A percentile compares a stretch with the other conserved stretches of the same genome.
Conservation (phyloP, 352 stramenopile genomes). For the Pythium vanterpoolii region DNA sequence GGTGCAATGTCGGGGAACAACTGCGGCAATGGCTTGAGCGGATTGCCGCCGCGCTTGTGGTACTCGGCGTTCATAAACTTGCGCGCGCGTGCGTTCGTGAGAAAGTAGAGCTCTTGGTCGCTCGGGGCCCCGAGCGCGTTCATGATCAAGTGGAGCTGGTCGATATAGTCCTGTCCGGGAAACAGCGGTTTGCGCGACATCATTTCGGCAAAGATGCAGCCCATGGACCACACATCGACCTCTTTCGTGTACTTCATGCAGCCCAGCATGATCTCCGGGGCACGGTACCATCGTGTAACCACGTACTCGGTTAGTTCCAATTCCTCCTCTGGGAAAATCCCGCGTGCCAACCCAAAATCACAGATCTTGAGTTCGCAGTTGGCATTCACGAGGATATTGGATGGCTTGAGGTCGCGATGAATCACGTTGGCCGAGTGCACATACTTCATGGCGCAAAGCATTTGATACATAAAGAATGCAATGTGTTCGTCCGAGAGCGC, state of each 20-base stretch:
- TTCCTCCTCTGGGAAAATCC: conserved; percentile 76
- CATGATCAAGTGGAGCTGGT: conserved; percentile 97
- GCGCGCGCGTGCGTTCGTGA: conserved; percentile 89
- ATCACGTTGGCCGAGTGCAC: conserved; percentile 94
- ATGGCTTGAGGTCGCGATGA: conserved; percentile 96
- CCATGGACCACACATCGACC: conserved; percentile 95
- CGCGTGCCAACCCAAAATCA: conserved; percentile 89
- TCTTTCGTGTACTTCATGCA: conserved; percentile 87
- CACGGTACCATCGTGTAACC: conserved; percentile 71
- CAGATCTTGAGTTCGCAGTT: conserved; percentile 93
- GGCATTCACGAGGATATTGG: conserved; percentile 96
- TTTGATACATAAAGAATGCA: conserved; percentile 90
- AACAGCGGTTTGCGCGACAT: conserved; percentile 97
- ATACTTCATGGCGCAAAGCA: conserved; percentile 90
- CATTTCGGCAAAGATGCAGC: conserved; percentile 99
- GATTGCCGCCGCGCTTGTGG: conserved; percentile 60
- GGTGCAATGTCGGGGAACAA: conserved; percentile 70
- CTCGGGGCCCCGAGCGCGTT: conserved; percentile 94
- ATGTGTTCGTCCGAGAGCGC: conserved; percentile 84
- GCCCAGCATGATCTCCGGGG: conserved; percentile 74
- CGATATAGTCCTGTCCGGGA: conserved; percentile 92
- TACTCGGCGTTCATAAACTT: conserved; percentile 86
- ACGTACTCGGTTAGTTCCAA: conserved; percentile 79
- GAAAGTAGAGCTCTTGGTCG: conserved; percentile 95
- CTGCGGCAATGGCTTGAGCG: conserved; percentile 60